Base-by-base conservation (phyloP, 2,329 filamentous ascomycete species). In the Venturia effusa region DNA sequence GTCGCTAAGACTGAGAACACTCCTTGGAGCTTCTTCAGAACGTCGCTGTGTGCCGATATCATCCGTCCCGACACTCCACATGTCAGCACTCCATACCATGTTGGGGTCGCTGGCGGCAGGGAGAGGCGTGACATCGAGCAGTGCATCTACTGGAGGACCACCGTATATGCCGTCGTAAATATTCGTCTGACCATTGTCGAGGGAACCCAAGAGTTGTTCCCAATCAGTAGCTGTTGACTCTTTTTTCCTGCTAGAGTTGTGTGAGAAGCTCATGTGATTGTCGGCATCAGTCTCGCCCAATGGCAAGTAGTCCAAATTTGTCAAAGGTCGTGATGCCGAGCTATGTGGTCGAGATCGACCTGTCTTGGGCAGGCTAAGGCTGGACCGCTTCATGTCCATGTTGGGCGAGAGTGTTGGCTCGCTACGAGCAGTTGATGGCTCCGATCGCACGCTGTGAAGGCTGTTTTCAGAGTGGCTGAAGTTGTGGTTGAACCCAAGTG, bases 131-230 rank as follows among this genome's bases (percentile, higher is more conserved):
- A 32, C 64, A 51, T 60, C 64, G 7, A 51, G n/a, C 6, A 62
- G 55, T 2, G 62, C 62, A 24, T 59, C 54, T 19, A 61, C 74
- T 8, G 79, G 80, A 11, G 82, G 81, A 0, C 88, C 88, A 43
- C 88, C 89, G 68, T 92, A 92, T 64, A 91, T 90, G 48, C 87
- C 87, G 71, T 91, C 88, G 74, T 90, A 94, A n/a, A 95, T 88
- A 71, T 93, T 95, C 63, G 87, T 84, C 67, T 88, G 83, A 6
- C 64, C 64, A 41, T 86, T 86, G 69, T 96, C 91, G 73, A 96
- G 85, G 27, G 87, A 88, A 4, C 88, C 87, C 1, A 96, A 81
- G 0, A 96, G 80, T 1, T 87, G 85, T 73, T 96, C 91, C 92
- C 91, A 96, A 69, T 94, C 90, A 0, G 85, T 80, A 10, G 86